Conservation (phyloP, 164 flowering plant genomes). For the Aristolochia californica region DNA sequence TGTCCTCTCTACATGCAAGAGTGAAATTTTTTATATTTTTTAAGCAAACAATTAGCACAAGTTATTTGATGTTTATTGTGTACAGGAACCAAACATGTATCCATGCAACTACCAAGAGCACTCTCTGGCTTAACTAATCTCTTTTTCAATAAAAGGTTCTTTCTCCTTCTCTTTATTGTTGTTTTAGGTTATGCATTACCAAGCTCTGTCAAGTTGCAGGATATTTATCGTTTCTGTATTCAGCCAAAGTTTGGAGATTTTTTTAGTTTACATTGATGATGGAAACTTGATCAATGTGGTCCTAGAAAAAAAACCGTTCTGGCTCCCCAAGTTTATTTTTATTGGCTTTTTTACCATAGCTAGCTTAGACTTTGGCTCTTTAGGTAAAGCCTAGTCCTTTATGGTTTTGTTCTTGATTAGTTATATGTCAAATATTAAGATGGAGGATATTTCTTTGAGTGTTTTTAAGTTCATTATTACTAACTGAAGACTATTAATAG, state of each 20-base stretch:
- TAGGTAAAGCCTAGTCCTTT: background rate
- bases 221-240: background rate
- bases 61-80: background rate
- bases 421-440: too few relatives aligned
- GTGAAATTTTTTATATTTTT: background rate
- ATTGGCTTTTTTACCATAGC: background rate
- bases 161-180: background rate
- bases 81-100: slow-evolving; percentile 38
- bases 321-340: background rate
- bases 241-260: background rate
- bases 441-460: background rate
- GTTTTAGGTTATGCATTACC: background rate
- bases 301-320: background rate
- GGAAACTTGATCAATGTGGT: background rate
- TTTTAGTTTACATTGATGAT: background rate
- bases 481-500: too few relatives aligned
- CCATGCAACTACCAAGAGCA: slow-evolving; percentile 43
- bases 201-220: background rate
- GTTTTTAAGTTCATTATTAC: background rate
- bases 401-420: too few relatives aligned
- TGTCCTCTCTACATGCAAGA: too few relatives aligned
- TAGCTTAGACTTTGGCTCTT: background rate
- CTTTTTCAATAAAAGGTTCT: slow-evolving; percentile 62
- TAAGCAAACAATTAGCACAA: background rate
- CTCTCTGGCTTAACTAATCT: slow-evolving; percentile 49